These are phyloP conservation scores for Fistulifera solaris DNA, from an alignment of 108 stramenopile genomes.

Conservation along the genomic window DNA sequence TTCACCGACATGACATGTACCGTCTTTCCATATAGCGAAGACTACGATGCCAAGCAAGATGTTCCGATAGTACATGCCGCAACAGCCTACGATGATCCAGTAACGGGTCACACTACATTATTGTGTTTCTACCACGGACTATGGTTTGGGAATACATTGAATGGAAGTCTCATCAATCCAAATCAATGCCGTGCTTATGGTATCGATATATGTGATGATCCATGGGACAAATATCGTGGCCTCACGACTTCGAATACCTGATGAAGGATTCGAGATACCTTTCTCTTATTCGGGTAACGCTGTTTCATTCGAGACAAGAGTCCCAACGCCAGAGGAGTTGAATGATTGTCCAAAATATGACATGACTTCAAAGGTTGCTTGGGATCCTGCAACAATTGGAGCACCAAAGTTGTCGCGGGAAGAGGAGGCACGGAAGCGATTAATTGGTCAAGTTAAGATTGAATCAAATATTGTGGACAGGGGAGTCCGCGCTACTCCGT, in stretches of 20 bases:
- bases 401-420: not conserved
- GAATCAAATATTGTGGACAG: not conserved
- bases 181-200: conserved; percentile 27
- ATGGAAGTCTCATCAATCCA: conserved; percentile 19
- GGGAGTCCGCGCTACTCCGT: not conserved
- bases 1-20: not conserved
- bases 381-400: conserved; percentile 7
- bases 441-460: too few relatives aligned
- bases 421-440: not conserved
- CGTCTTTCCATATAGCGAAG: conserved; percentile 6
- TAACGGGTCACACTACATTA: conserved; percentile 14
- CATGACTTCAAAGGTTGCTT: conserved; percentile 1
- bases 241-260: not conserved
- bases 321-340: conserved; percentile 8
- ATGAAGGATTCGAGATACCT: conserved; percentile 1
- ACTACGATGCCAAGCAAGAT: conserved; percentile 4
- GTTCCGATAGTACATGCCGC: conserved; percentile 24
- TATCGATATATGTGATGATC: conserved; percentile 13
- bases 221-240: not conserved
- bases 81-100: conserved; percentile 13
- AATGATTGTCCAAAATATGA: not conserved
- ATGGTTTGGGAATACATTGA: conserved; percentile 14
- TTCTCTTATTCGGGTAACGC: not conserved
- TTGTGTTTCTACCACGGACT: conserved; percentile 16
- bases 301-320: conserved; percentile 4